These are phyloP conservation scores for Wallacemonas sp. DNA, from an alignment of 208 protist genomes.

Conservation along the genomic window DNA sequence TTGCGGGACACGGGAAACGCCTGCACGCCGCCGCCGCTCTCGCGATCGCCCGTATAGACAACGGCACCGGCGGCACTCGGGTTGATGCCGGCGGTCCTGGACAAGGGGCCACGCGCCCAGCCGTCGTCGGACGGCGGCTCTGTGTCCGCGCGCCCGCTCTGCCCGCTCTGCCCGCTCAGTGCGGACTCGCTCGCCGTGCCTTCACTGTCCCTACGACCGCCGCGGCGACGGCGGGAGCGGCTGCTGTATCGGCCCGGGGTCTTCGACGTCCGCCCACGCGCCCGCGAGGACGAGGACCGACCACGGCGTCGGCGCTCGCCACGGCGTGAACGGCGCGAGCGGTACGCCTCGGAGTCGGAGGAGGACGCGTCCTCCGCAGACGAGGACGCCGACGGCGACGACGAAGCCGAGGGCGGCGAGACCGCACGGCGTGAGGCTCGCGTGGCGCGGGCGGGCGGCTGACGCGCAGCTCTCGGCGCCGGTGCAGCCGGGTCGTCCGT, in stretches of 20 bases:
- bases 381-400: neutral
- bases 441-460: too few relatives aligned
- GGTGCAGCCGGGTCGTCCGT: too few relatives aligned
- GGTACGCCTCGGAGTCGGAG: neutral
- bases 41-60: conserved; percentile 6
- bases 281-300: neutral
- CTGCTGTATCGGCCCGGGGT: neutral
- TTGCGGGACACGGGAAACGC: conserved; percentile 11
- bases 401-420: neutral
- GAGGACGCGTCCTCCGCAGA: neutral
- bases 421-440: neutral
- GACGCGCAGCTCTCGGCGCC: too few relatives aligned
- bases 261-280: neutral
- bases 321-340: neutral
- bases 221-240: neutral
- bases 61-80: neutral
- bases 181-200: neutral
- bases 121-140: conserved; percentile 1
- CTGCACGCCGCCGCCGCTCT: neutral
- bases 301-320: neutral
- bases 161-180: neutral
- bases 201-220: neutral
- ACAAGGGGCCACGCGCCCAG: neutral
- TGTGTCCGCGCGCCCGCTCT: too few relatives aligned
- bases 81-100: neutral